These are phyloP conservation scores for Asterella californica DNA, from an alignment of 225 moss, liverwort and hornwort genomes.

Conservation along the genomic window DNA sequence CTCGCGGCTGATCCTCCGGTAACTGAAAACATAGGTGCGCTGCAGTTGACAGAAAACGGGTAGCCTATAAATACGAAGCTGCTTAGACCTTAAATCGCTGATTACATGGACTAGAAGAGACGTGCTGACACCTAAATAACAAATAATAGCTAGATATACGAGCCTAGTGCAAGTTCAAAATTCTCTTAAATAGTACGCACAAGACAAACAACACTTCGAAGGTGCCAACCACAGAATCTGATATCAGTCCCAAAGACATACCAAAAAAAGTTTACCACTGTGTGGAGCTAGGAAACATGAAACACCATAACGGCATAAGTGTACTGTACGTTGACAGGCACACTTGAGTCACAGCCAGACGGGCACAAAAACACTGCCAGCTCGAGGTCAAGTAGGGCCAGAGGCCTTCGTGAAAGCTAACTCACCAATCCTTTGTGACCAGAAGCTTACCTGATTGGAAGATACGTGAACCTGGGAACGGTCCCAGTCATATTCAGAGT, in stretches of 20 bases:
- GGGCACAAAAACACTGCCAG: neutral
- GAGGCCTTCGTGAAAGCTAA: neutral
- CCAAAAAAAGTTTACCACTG: neutral
- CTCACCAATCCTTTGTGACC: neutral
- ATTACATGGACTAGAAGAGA: neutral
- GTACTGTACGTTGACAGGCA: neutral
- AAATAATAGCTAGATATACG: neutral
- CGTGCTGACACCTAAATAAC: neutral
- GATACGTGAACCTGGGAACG: conserved; percentile 87
- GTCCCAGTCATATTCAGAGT: conserved; percentile 77
- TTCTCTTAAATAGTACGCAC: neutral
- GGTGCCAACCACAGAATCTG: too few species aligned
- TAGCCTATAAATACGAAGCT: neutral
- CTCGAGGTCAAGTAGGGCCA: neutral
- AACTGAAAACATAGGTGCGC: conserved; percentile 75
- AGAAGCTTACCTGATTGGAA: conserved; percentile 72
- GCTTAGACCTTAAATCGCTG: neutral
- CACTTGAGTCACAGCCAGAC: neutral
- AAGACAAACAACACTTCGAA: neutral
- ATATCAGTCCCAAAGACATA: neutral
- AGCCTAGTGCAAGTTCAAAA: neutral
- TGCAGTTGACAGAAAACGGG: conserved; percentile 28
- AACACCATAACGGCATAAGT: neutral
- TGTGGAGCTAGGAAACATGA: neutral
- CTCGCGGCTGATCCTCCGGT: conserved; percentile 54